These are phyloP conservation scores for Fusarium chaquense DNA, from an alignment of 2,329 filamentous ascomycete genomes.

Conservation along the genomic window DNA sequence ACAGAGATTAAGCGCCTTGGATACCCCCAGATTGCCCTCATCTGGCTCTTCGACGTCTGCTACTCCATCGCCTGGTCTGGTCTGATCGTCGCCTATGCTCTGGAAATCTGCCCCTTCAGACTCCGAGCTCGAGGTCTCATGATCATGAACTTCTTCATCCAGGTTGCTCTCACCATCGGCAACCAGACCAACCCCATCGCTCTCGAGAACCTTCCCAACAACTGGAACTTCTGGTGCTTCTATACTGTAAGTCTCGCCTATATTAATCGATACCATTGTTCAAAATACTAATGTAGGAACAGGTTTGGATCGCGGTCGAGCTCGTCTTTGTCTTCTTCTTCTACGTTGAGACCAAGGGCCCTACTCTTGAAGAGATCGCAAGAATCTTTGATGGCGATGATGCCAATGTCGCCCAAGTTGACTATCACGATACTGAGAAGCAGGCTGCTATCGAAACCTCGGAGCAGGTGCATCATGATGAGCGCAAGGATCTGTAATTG, in stretches of 20 bases:
- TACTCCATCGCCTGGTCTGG: slow-evolving; percentile 72
- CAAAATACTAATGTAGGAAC: not conserved
- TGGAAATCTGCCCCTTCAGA: slow-evolving; percentile 70
- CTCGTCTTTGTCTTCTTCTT: slow-evolving; percentile 73
- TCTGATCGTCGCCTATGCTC: slow-evolving; percentile 67
- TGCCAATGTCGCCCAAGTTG: slow-evolving; percentile 45
- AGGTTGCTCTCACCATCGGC: slow-evolving; percentile 70
- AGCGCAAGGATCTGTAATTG: slow-evolving; percentile 12
- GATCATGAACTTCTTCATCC: slow-evolving; percentile 73
- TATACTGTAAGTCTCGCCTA: slow-evolving; percentile 59
- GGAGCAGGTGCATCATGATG: slow-evolving; percentile 1
- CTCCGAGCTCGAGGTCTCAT: slow-evolving; percentile 70
- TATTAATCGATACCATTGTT: rapidly evolving
- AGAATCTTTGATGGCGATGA: slow-evolving; percentile 77
- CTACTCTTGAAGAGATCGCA: slow-evolving; percentile 71
- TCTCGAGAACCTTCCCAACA: slow-evolving; percentile 68
- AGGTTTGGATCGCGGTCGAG: slow-evolving; percentile 54
- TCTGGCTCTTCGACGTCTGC: slow-evolving; percentile 70
- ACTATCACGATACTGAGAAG: slow-evolving; percentile 14
- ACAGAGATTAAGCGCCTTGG: slow-evolving; percentile 53
- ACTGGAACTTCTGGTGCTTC: slow-evolving; percentile 76
- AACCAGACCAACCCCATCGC: slow-evolving; percentile 74
- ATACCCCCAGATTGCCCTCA: slow-evolving; percentile 68
- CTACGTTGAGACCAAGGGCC: slow-evolving; percentile 77
- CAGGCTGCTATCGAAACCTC: slow-evolving; percentile 12